phyloP scores from a whole-genome alignment of 768 basidiomycete genomes.

The Dictyophora rubrovolvata region DNA sequence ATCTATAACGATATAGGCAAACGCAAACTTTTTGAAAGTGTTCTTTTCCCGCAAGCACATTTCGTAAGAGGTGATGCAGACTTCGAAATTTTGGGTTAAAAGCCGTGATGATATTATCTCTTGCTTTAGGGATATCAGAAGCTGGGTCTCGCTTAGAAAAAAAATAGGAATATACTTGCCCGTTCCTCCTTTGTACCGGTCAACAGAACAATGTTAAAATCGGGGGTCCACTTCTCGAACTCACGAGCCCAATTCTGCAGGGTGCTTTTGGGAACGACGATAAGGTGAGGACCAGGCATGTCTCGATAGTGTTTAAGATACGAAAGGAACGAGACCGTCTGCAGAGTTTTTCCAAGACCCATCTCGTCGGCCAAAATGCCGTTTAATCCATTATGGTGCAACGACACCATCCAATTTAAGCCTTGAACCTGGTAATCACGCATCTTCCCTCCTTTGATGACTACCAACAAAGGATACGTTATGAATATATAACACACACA shows the following conservation, averaged over 20 bases:
- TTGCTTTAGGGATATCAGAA: neutral
- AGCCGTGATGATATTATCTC: slow-evolving; percentile 70
- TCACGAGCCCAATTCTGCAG: slow-evolving; percentile 96
- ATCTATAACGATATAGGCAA: slow-evolving; percentile 97
- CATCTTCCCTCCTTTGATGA: slow-evolving; percentile 79
- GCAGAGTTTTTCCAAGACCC: slow-evolving; percentile 97
- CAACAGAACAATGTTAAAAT: slow-evolving; percentile 70
- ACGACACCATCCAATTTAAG: slow-evolving; percentile 92
- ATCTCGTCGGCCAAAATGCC: slow-evolving; percentile 98
- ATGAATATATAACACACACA: neutral
- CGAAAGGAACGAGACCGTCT: slow-evolving; percentile 94
- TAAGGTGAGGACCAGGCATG: slow-evolving; percentile 75
- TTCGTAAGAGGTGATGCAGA: slow-evolving; percentile 94
- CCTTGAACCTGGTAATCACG: slow-evolving; percentile 92
- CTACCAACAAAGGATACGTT: slow-evolving; percentile 28
- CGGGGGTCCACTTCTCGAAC: slow-evolving; percentile 84
- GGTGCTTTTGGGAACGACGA: slow-evolving; percentile 96
- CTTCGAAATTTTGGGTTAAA: slow-evolving; percentile 82
- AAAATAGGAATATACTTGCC: slow-evolving; percentile 19
- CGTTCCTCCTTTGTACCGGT: slow-evolving; percentile 89
- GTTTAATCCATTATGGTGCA: slow-evolving; percentile 94
- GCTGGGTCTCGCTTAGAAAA: neutral
- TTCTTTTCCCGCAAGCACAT: slow-evolving; percentile 92
- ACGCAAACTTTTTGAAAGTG: slow-evolving; percentile 85
- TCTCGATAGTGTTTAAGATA: slow-evolving; percentile 82